Conservation (phyloP, 306 rosid genomes). For the Benincasa hispida region DNA sequence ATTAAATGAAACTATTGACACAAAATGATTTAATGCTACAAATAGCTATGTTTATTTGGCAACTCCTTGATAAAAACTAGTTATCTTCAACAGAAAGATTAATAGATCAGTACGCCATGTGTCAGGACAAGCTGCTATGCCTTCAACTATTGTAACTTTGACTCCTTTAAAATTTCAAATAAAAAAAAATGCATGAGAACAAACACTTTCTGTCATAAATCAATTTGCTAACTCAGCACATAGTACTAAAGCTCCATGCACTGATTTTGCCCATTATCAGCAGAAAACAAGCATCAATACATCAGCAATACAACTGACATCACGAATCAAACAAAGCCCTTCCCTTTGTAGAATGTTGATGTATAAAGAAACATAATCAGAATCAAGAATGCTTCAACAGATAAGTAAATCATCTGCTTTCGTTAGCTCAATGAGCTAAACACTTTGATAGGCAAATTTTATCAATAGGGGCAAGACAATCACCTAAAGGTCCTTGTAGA, state of each 20-base stretch:
- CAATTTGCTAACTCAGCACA: background rate
- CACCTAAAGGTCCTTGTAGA: background rate
- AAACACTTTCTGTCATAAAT: background rate
- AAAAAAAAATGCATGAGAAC: background rate
- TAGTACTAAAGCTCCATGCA: background rate
- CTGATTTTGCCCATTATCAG: background rate
- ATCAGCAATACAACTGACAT: background rate
- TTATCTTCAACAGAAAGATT: background rate
- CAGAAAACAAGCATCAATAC: background rate
- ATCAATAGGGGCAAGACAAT: background rate
- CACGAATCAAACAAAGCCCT: background rate
- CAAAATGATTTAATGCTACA: background rate
- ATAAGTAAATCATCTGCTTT: background rate
- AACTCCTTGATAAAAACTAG: background rate
- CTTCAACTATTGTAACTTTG: background rate
- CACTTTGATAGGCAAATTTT: background rate
- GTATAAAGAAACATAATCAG: background rate
- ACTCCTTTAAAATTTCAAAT: background rate
- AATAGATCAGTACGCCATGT: background rate
- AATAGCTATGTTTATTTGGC: background rate
- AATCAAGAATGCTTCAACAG: background rate
- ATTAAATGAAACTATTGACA: background rate
- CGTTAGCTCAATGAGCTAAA: background rate
- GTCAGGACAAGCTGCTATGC: background rate
- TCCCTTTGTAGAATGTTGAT: background rate